Conservation (phyloP, 129 eudicot species). For the Lactuca saligna region DNA sequence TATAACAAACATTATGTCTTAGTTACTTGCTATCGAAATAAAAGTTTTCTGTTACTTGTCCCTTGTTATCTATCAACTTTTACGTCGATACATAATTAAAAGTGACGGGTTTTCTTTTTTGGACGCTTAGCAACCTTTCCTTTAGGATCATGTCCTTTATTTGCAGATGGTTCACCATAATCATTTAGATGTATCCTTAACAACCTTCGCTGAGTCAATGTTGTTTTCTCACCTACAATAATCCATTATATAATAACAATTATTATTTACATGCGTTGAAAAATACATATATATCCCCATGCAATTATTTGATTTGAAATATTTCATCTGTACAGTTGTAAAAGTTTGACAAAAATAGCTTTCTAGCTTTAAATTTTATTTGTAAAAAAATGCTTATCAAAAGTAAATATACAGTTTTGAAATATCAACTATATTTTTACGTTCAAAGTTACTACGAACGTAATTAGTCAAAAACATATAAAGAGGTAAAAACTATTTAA, state of each 20-base stretch:
- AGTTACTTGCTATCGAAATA: neutral
- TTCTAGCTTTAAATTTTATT: too few relatives aligned
- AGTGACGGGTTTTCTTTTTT: slow-evolving; percentile 19
- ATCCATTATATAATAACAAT: neutral
- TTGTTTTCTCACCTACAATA: slow-evolving; percentile 30
- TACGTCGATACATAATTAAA: neutral
- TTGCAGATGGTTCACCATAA: slow-evolving; percentile 59
- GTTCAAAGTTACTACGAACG: too few relatives aligned
- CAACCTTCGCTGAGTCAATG: slow-evolving; percentile 34
- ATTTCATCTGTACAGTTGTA: too few relatives aligned
- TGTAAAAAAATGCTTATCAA: too few relatives aligned
- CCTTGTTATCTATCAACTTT: neutral
- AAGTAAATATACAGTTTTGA: too few relatives aligned
- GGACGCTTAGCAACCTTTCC: slow-evolving; percentile 27
- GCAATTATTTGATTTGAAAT: too few relatives aligned
- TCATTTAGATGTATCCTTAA: slow-evolving; percentile 41
- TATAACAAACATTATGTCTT: neutral
- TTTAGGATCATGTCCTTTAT: slow-evolving; percentile 58
- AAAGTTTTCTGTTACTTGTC: neutral
- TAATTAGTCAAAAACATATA: too few relatives aligned
- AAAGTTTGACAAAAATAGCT: too few relatives aligned
- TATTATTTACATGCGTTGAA: neutral
- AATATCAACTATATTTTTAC: too few relatives aligned
- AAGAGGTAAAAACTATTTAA: too few relatives aligned
- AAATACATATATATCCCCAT: too few relatives aligned